These are phyloP conservation scores for Trypanosoma platydactyli DNA, from an alignment of 208 protist species.

Conservation along the genomic window DNA sequence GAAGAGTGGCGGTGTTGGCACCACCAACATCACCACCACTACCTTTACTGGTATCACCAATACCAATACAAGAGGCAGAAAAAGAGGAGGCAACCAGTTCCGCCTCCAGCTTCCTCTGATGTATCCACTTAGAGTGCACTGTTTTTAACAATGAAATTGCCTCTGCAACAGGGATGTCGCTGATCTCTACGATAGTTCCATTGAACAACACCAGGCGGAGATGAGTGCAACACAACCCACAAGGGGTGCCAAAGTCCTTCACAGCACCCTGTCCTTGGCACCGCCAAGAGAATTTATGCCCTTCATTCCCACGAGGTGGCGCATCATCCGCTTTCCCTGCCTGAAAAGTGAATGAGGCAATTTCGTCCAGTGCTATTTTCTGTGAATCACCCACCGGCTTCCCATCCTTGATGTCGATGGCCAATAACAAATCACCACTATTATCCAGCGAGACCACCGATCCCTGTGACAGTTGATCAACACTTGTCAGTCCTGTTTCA, in stretches of 20 bases:
- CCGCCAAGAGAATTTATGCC: neutral
- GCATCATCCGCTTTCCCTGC: neutral
- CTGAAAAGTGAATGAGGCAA: constrained; percentile 9
- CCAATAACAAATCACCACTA: neutral
- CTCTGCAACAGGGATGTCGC: constrained; percentile 1
- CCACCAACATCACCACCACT: no score
- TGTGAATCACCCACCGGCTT: neutral
- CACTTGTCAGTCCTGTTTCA: neutral
- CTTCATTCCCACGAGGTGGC: no score
- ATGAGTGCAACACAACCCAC: neutral
- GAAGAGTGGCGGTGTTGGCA: no score
- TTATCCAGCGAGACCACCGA: neutral
- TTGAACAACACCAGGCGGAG: constrained; percentile 12
- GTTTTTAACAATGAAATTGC: neutral
- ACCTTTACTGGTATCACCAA: no score
- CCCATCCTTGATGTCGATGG: neutral
- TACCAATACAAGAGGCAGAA: neutral
- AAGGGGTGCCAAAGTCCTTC: neutral
- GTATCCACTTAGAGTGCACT: neutral
- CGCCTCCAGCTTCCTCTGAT: no score
- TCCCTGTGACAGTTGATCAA: neutral
- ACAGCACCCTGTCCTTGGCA: neutral
- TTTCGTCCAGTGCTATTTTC: constrained; percentile 2
- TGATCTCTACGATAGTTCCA: constrained; percentile 6
- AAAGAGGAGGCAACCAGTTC: neutral